phyloP scores from a whole-genome alignment of 2,329 filamentous ascomycete species.

The Aspergillus tamarii region DNA sequence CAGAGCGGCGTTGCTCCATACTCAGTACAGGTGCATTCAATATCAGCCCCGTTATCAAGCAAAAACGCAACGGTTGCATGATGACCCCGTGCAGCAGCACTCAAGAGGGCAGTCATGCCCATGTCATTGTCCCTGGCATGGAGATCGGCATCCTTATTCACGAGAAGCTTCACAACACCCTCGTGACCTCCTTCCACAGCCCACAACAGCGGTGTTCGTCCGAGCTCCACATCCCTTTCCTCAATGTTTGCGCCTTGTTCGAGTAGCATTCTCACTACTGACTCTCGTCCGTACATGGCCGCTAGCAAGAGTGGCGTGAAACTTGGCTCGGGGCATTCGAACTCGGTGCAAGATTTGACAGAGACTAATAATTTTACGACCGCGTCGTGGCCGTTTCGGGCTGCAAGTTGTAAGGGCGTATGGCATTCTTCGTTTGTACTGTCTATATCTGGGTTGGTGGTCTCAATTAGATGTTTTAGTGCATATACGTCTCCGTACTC shows the following conservation, averaged over 20 bases:
- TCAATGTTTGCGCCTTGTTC: background rate
- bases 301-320: background rate
- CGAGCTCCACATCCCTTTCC: background rate
- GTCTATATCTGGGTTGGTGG: background rate
- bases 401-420: background rate
- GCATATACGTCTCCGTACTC: background rate
- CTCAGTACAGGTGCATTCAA: too few species aligned
- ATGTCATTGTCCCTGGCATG: too few species aligned
- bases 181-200: background rate
- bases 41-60: too few species aligned
- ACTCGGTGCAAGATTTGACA: background rate
- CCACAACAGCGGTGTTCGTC: background rate
- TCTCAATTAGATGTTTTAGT: background rate
- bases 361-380: background rate
- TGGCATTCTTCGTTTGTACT: background rate
- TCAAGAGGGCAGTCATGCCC: too few species aligned
- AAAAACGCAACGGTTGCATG: too few species aligned
- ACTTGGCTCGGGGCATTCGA: background rate
- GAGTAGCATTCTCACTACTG: background rate
- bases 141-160: background rate
- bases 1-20: too few species aligned
- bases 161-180: background rate
- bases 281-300: background rate
- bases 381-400: background rate
- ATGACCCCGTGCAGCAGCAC: too few species aligned